Base-by-base conservation (phyloP, 108 stramenopile species). In the Parietichytrium sp. region DNA sequence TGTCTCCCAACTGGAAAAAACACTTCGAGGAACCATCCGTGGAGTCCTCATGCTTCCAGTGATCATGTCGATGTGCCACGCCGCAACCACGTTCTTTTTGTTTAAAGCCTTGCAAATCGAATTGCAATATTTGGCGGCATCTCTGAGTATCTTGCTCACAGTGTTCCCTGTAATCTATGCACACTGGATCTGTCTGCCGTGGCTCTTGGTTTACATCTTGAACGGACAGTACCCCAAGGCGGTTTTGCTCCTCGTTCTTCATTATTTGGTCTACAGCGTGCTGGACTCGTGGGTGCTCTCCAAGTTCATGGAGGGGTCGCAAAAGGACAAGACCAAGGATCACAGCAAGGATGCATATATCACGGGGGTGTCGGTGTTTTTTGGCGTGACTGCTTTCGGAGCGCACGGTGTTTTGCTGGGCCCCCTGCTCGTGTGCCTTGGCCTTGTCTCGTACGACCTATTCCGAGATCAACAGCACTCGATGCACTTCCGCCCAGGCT, bases 321-420 rank as follows among this genome's bases (percentile, higher is more conserved):
- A 72, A 20, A 72, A 72, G 20, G 38, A 42, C 61, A 12, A 36
- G 33, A 33, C 36, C 61, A 38, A 33, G 33, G 61, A 72, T 38
- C 61, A 72, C 38, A 45, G 38, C 38, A 72, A 72, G 42, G 45
- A 72, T 25, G 61, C 36, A 42, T 72, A 45, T 20, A 72, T 72
- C 38, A 72, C 61, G 1, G 61, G 61, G 23, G 45, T 72, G 61
- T 72, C 61, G n/a, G 45, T 72, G 61, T 72, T 72, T 27, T 72
- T 72, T 38, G 61, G 61, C 20, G 61, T 72, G 13, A 72, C 61
- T 6, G 61, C 61, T 25, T 72, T 72, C 2, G 61, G 61, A 6
- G 61, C 61, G 42, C 61, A 72, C 42, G 61, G 61, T 42, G 61
- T 72, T 23, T 45, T 72, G 13, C 61, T 72, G 10, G 61, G 61